phyloP scores from a whole-genome alignment of 2,329 filamentous ascomycete species.

The Leptographium procerum region DNA sequence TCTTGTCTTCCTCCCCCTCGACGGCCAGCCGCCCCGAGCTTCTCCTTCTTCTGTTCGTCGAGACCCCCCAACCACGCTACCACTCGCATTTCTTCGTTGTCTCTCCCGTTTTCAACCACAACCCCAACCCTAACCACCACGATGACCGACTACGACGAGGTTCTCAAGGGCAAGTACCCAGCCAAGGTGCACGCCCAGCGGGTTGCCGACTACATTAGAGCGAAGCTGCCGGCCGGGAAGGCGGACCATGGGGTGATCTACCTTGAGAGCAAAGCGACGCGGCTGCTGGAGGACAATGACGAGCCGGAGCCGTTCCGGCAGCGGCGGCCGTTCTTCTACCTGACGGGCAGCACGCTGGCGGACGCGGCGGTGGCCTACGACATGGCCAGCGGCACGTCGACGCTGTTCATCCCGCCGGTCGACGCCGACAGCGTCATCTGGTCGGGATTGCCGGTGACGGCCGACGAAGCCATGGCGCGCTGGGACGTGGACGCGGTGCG shows the following conservation, averaged over 20 bases:
- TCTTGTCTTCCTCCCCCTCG: neutral
- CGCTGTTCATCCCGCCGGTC: slow-evolving; percentile 82
- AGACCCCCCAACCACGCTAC: no score
- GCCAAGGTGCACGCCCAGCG: slow-evolving; percentile 77
- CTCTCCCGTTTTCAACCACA: neutral
- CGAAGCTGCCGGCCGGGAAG: slow-evolving; percentile 44
- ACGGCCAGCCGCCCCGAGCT: neutral
- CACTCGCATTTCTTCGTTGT: no score
- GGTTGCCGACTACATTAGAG: slow-evolving; percentile 67
- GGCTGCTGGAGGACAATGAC: slow-evolving; percentile 82
- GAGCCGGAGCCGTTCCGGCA: slow-evolving; percentile 73
- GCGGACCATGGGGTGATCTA: slow-evolving; percentile 63
- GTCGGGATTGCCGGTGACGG: slow-evolving; percentile 74
- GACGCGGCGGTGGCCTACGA: slow-evolving; percentile 78
- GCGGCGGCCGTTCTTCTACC: slow-evolving; percentile 87
- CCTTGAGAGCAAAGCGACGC: slow-evolving; percentile 72
- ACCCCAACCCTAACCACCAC: neutral
- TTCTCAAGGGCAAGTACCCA: slow-evolving; percentile 58
- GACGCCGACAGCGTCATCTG: slow-evolving; percentile 87
- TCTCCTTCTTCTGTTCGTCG: neutral
- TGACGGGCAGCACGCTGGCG: slow-evolving; percentile 71
- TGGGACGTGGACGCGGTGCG: slow-evolving; percentile 77
- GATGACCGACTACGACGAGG: slow-evolving; percentile 21
- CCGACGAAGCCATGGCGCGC: slow-evolving; percentile 59
- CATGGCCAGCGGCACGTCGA: slow-evolving; percentile 59